Base-by-base conservation (phyloP, 768 basidiomycete species). In the Suillus lakei region DNA sequence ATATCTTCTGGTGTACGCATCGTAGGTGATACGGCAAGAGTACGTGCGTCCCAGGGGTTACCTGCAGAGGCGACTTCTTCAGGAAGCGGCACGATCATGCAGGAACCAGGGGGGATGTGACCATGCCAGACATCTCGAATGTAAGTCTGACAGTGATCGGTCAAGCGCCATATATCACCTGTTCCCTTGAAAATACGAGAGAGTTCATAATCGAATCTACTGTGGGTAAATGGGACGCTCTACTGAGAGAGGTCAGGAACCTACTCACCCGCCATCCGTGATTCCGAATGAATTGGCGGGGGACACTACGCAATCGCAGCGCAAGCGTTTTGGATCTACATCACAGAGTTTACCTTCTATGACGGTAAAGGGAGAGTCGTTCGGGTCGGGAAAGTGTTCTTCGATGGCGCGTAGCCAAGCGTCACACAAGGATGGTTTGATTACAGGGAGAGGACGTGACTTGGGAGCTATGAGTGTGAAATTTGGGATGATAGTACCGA, bases 1-100 rank as follows among this genome's bases (percentile, higher is more conserved):
- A 74, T 60, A 21, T 69, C 65, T 23, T 66, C 66, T 28, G 77
- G 77, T 39, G 65, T 63, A 60, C 76, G 75, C 78, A 79, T 79
- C 30, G 76, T 77, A 5, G 75, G 78, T 30, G 72, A 67, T 39
- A 79, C 68, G 6, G 76, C 77, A 55, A 55, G 54, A n/a, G 54
- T n/a, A 30, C 21, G n/a, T 34, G 41, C 30, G 13, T 53, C 21
- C 46, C 38, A 46, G 21, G n/a, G 43, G n/a, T 50, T 32, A 26
- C 36, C 60, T 61, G 43, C 46, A 32, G 43, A 30, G 21, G 43
- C 44, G 5, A 5, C 30, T 5, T 32, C 51, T 21, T 53, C 51
- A 32, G 30, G 51, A 2, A 53, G 36, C 16, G 74, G 66, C 6
- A 70, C 68, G 23, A 74, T 66, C 21, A 69, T 71, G 59, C 74